A percentile compares a stretch with the other conserved stretches of the same genome.
These are phyloP conservation scores for Rhodomyrtus tomentosa DNA, from an alignment of 345 rosid species.

Conservation along the genomic window DNA sequence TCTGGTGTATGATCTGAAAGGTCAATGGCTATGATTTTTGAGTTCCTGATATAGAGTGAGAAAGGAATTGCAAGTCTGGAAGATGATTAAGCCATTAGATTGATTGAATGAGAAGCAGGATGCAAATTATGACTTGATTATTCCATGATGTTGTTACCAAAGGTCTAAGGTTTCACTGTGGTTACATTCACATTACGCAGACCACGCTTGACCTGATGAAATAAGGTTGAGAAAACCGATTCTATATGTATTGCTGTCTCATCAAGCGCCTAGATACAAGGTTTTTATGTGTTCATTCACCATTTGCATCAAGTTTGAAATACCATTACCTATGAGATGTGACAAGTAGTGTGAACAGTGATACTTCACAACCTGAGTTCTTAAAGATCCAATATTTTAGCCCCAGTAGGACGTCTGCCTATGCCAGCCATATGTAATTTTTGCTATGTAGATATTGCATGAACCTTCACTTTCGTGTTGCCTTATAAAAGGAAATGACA, in stretches of 20 bases:
- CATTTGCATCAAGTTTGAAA: background rate
- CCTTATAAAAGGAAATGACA: background rate
- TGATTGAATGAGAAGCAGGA: background rate
- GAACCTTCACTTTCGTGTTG: background rate
- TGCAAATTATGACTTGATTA: background rate
- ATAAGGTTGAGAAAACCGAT: background rate
- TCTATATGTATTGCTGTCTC: background rate
- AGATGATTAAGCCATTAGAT: background rate
- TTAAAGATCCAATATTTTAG: background rate
- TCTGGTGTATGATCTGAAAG: background rate
- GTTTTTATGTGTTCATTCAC: background rate
- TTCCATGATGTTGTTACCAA: background rate
- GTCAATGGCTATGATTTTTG: background rate
- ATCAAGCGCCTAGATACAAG: background rate
- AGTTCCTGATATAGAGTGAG: background rate
- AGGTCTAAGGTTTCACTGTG: background rate
- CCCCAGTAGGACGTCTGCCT: background rate
- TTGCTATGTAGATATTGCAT: background rate
- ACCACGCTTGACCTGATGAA: background rate
- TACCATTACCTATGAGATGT: background rate
- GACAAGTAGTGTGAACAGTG: background rate
- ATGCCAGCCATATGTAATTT: background rate
- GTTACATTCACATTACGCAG: background rate
- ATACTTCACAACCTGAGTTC: background rate
- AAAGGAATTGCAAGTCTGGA: background rate